Conservation (phyloP, 208 protist genomes). For the Leishmania tarentolae region DNA sequence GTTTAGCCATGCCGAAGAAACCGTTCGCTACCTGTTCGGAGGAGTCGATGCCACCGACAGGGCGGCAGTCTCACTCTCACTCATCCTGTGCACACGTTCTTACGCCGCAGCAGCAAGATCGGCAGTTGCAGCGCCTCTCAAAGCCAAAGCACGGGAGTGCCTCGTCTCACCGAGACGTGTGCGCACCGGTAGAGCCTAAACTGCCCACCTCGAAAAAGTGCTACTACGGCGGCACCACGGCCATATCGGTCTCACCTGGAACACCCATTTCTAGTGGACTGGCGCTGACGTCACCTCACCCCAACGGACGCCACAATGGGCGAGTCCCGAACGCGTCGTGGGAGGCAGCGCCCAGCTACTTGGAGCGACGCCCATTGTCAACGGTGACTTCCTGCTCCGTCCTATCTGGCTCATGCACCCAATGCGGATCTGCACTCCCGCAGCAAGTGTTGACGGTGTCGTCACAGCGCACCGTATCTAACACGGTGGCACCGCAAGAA, state of each 20-base stretch:
- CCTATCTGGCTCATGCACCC: neutral
- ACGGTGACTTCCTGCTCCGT: neutral
- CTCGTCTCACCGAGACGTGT: constrained; percentile 5
- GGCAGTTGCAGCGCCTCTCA: constrained; percentile 32
- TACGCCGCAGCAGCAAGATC: constrained; percentile 5
- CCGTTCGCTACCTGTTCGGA: neutral
- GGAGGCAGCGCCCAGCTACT: constrained; percentile 18
- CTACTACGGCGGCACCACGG: constrained; percentile 30
- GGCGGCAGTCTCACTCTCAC: neutral
- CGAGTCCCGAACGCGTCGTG: constrained; percentile 21
- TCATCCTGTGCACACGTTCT: neutral
- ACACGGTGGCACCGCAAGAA: neutral
- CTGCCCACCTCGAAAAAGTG: constrained; percentile 6
- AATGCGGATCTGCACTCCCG: constrained; percentile 2
- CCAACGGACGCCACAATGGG: constrained; percentile 5
- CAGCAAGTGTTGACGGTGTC: constrained; percentile 5
- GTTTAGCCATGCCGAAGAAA: constrained; percentile 18
- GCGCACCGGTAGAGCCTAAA: constrained; percentile 3
- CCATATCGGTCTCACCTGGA: constrained; percentile 6
- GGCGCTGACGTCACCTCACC: neutral
- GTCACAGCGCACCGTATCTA: neutral
- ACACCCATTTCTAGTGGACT: neutral
- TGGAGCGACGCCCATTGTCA: constrained; percentile 5
- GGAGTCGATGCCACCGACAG: neutral
- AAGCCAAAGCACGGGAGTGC: constrained; percentile 19